Conservation (phyloP, 148 eudicot genomes). For the Arbutus unedo region DNA sequence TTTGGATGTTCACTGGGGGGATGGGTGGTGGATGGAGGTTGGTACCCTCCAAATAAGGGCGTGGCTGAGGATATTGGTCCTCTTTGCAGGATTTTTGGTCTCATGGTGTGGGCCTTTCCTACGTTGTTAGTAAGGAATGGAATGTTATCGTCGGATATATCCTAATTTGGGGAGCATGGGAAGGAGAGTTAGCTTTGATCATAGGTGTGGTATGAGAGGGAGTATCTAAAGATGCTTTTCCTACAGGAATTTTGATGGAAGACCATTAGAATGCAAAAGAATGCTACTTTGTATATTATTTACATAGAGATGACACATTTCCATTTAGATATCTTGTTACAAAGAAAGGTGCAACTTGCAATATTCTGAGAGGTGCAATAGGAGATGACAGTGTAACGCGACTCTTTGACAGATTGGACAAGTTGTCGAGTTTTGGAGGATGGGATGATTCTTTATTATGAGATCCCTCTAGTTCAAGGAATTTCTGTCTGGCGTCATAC, state of each 20-base stretch:
- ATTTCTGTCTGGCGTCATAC: background rate
- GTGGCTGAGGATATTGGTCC: background rate
- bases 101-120: background rate
- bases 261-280: background rate
- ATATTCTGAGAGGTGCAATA: background rate
- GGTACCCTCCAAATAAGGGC: background rate
- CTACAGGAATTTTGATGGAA: background rate
- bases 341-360: background rate
- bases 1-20: too few species aligned
- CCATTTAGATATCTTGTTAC: background rate
- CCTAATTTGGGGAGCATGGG: background rate
- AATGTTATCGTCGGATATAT: background rate
- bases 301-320: background rate
- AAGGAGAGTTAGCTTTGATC: background rate
- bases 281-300: background rate
- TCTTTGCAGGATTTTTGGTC: background rate
- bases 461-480: background rate
- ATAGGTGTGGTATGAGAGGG: background rate
- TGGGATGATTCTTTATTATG: background rate
- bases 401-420: constrained; percentile 1
- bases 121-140: background rate
- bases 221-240: background rate
- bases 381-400: background rate
- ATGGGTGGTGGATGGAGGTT: too few species aligned
- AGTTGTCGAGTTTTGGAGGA: background rate